Evolutionary conservation across 1,139 yeast genomes (phyloP).

Genomic region (Yamadazyma kanchanaburiensis): DNA sequence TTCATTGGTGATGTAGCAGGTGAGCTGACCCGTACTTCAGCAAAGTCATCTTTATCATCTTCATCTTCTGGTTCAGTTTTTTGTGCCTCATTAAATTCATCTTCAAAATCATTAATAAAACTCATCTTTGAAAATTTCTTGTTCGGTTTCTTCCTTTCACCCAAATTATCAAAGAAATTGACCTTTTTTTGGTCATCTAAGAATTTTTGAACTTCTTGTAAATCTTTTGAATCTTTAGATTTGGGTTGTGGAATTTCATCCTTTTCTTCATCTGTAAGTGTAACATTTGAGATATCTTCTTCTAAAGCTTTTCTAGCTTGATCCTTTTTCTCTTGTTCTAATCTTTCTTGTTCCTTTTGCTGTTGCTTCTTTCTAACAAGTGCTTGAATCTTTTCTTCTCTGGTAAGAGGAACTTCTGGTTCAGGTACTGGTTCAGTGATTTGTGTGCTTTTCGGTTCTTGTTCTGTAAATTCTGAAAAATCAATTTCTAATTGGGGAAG

Average conservation of each 20-base stretch:
- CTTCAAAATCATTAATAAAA: slow-evolving; percentile 31
- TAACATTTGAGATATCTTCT: slow-evolving; percentile 31
- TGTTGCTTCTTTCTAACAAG: slow-evolving; percentile 6
- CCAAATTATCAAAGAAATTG: slow-evolving; percentile 24
- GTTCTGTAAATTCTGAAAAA: slow-evolving; percentile 16
- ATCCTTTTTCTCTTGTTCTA: slow-evolving; percentile 11
- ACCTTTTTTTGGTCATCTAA: slow-evolving; percentile 35
- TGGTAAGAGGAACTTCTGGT: too few relatives aligned
- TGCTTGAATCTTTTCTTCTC: not conserved
- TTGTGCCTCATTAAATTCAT: slow-evolving; percentile 12
- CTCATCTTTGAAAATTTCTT: slow-evolving; percentile 27
- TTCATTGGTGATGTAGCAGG: slow-evolving; percentile 37
- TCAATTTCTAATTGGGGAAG: slow-evolving; percentile 30
- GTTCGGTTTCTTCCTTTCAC: slow-evolving; percentile 1
- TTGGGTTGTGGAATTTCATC: slow-evolving; percentile 24
- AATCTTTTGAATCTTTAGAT: slow-evolving; percentile 21
- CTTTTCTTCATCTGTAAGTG: slow-evolving; percentile 43
- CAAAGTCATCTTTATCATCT: slow-evolving; percentile 2
- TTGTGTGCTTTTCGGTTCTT: slow-evolving; percentile 1
- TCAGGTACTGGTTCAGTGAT: not conserved
- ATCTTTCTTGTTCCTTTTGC: slow-evolving; percentile 9
- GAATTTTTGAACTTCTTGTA: slow-evolving; percentile 33
- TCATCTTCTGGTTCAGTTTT: slow-evolving; percentile 4
- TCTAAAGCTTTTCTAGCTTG: slow-evolving; percentile 21
- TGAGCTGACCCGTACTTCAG: slow-evolving; percentile 16